phyloP scores from a whole-genome alignment of 2,329 filamentous ascomycete species.

The Paradendryphiella salina region DNA sequence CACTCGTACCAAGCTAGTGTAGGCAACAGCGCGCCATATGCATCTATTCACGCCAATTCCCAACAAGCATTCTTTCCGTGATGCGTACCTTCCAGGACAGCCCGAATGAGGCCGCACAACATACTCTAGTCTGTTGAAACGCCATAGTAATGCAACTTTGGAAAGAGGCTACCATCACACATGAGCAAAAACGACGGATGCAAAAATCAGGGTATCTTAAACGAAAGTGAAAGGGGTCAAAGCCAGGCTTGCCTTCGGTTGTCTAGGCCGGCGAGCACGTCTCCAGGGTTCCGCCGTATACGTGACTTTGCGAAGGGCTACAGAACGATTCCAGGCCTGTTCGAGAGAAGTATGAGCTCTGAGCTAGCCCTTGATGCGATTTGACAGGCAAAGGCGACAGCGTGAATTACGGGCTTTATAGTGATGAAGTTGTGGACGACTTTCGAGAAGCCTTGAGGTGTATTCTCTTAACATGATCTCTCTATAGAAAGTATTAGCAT shows the following conservation, averaged over 20 bases:
- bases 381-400: neutral
- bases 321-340: neutral
- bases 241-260: slow-evolving; percentile 15
- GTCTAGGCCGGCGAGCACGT: slow-evolving; percentile 4
- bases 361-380: no score
- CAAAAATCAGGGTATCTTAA: slow-evolving; percentile 34
- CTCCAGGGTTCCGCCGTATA: neutral
- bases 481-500: slow-evolving; percentile 34
- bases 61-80: slow-evolving; percentile 18
- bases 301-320: neutral
- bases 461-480: slow-evolving; percentile 49
- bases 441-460: slow-evolving; percentile 44
- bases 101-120: slow-evolving; percentile 18
- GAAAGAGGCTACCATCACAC: slow-evolving; percentile 9
- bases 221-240: slow-evolving; percentile 29
- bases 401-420: slow-evolving; percentile 2
- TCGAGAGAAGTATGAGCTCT: neutral
- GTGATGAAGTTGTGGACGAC: slow-evolving; percentile 27
- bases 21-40: slow-evolving; percentile 30
- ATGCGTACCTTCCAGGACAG: slow-evolving; percentile 10
- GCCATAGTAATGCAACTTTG: slow-evolving; percentile 25
- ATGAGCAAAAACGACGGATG: slow-evolving; percentile 9
- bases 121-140: slow-evolving; percentile 23
- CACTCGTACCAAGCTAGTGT: slow-evolving; percentile 25
- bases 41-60: slow-evolving; percentile 28